Evolutionary conservation across 768 basidiomycete genomes (phyloP).

Genomic region (Candolleomyces aberdarensis): DNA sequence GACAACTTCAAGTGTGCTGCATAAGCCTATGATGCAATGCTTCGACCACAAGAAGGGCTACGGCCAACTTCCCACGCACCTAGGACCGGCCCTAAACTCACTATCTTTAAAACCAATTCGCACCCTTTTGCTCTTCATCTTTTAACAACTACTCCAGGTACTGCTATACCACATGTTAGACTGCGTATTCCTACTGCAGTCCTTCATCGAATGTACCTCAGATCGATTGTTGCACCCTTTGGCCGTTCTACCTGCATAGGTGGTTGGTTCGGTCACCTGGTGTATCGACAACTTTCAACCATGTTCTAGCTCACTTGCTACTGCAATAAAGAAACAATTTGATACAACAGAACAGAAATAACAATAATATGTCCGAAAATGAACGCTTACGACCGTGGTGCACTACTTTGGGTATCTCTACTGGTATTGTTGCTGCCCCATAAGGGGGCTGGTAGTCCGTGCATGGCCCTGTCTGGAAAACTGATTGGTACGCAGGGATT

Average conservation of each 20-base stretch:
- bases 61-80: no score
- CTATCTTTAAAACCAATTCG: conserved; percentile 10
- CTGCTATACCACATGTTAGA: conserved; percentile 48
- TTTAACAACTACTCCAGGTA: conserved; percentile 61
- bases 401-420: no score
- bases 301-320: no score
- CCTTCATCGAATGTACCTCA: conserved; percentile 58
- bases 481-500: no score
- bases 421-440: background rate
- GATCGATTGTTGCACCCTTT: conserved; percentile 57
- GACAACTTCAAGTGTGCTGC: no score
- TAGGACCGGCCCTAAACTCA: conserved; percentile 40
- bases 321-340: no score
- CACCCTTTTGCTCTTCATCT: conserved; percentile 37
- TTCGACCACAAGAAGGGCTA: background rate
- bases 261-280: conserved; percentile 61
- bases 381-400: no score
- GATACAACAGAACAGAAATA: no score
- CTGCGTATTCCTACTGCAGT: conserved; percentile 37
- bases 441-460: background rate
- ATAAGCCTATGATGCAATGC: background rate
- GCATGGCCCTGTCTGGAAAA: background rate
- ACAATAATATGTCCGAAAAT: no score
- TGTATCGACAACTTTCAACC: conserved; percentile 37
- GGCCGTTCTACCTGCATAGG: conserved; percentile 42